Percentiles rank a stretch among this genome's conserved stretches.
phyloP scores from a whole-genome alignment of 2,329 filamentous ascomycete species.

The Colletotrichum higginsianum region DNA sequence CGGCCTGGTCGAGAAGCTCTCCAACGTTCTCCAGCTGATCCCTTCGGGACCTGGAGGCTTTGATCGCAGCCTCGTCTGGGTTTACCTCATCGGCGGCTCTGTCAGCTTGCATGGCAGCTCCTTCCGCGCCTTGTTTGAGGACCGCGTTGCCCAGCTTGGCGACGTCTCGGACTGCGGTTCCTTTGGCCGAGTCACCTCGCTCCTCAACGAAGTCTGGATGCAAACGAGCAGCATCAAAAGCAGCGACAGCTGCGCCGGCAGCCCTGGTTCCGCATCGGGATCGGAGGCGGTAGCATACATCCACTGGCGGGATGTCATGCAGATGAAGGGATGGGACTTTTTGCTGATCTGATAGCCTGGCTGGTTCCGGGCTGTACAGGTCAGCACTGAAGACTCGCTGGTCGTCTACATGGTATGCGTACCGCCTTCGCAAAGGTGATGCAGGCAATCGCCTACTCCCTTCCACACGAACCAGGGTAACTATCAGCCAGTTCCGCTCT shows the following conservation, averaged over 20 bases:
- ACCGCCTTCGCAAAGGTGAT: slow-evolving; percentile 52
- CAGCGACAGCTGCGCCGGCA: slow-evolving; percentile 50
- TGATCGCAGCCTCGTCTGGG: slow-evolving; percentile 93
- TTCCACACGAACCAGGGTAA: slow-evolving; percentile 23
- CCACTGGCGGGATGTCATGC: slow-evolving; percentile 97
- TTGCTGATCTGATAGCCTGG: slow-evolving; percentile 78
- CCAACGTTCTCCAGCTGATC: slow-evolving; percentile 83
- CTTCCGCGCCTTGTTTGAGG: slow-evolving; percentile 84
- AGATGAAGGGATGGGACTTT: slow-evolving; percentile 91
- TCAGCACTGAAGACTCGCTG: slow-evolving; percentile 5
- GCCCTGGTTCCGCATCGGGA: slow-evolving; percentile 50
- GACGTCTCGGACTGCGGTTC: slow-evolving; percentile 85
- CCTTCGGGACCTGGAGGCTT: slow-evolving; percentile 86
- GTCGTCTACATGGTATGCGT: slow-evolving; percentile 44
- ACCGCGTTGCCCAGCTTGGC: slow-evolving; percentile 81
- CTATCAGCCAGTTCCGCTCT: slow-evolving; percentile 35
- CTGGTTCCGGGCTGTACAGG: slow-evolving; percentile 31
- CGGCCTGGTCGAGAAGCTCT: slow-evolving; percentile 84
- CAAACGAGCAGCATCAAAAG: slow-evolving; percentile 73
- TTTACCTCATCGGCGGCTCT: slow-evolving; percentile 88
- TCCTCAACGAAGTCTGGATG: slow-evolving; percentile 89
- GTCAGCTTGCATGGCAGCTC: slow-evolving; percentile 79
- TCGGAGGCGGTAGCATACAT: slow-evolving; percentile 72
- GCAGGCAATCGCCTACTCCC: slow-evolving; percentile 54
- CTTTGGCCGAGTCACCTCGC: slow-evolving; percentile 84